Evolutionary conservation across 192 early-diverging fungal species (phyloP).

Genomic region (Glomus cerebriforme): DNA sequence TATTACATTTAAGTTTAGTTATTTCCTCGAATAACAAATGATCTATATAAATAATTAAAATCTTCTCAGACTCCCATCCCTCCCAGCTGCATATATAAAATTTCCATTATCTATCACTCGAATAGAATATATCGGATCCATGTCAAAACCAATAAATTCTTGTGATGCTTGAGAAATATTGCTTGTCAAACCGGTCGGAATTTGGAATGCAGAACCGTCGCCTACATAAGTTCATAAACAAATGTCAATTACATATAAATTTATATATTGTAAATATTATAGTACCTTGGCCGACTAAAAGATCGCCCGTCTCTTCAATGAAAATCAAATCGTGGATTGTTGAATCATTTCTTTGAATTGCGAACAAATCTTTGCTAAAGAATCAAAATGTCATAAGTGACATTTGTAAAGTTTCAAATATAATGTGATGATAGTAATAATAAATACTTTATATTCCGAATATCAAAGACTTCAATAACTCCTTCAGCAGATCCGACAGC

Average conservation of each 20-base stretch:
- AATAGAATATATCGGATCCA: constrained; percentile 22
- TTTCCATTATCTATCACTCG: constrained; percentile 10
- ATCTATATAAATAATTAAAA: constrained; percentile 3
- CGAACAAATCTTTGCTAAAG: neutral
- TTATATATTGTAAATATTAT: neutral
- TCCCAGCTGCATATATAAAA: constrained; percentile 6
- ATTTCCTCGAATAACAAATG: no score
- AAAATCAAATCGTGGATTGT: neutral
- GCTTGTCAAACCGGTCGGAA: neutral
- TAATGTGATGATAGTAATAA: neutral
- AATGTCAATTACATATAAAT: neutral
- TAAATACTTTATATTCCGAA: constrained; percentile 44
- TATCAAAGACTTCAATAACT: constrained; percentile 48
- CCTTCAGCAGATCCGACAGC: constrained; percentile 49
- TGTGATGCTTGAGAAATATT: constrained; percentile 8
- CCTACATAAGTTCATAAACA: neutral
- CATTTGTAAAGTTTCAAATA: neutral
- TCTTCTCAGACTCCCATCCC: constrained; percentile 20
- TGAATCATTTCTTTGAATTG: constrained; percentile 20
- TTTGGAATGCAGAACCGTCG: constrained; percentile 5
- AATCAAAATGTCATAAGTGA: neutral
- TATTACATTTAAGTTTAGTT: no score
- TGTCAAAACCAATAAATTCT: constrained; percentile 18
- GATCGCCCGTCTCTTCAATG: neutral
- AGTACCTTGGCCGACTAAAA: constrained; percentile 13